Percentiles rank a stretch among this genome's conserved stretches.
Evolutionary conservation across 495 filamentous ascomycete species (phyloP).

Genomic region (Oleoguttula mirabilis): DNA sequence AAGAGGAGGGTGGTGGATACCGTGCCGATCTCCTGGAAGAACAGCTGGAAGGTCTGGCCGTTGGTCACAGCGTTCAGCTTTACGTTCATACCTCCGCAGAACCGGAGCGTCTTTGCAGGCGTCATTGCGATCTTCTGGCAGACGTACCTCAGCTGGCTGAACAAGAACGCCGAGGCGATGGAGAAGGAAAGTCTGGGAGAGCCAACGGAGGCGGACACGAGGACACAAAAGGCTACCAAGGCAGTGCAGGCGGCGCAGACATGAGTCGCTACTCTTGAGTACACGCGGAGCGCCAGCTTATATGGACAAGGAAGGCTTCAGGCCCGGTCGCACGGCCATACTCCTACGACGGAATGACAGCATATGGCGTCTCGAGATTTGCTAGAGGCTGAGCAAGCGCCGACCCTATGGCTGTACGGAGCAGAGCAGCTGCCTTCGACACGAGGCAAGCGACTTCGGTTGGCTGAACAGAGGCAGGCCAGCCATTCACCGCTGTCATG

Average conservation of each 20-base stretch:
- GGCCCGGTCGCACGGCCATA: no score
- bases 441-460: no score
- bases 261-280: no score
- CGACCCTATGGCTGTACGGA: no score
- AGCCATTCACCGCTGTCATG: no score
- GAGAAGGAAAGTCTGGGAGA: constrained; percentile 41
- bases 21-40: constrained; percentile 62
- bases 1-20: constrained; percentile 60
- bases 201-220: not conserved
- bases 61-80: constrained; percentile 80
- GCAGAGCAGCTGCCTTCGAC: no score
- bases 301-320: not conserved
- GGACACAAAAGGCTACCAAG: not conserved
- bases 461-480: no score
- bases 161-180: constrained; percentile 51
- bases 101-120: constrained; percentile 66
- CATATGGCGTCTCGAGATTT: no score
- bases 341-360: no score
- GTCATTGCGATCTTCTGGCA: constrained; percentile 79
- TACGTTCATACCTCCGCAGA: constrained; percentile 66
- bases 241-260: not conserved
- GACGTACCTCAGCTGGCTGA: constrained; percentile 75
- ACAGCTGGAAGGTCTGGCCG: constrained; percentile 83
- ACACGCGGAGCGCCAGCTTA: not conserved
- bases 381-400: no score